Evolutionary conservation across 176 grass and related monocot genomes (phyloP).

Genomic region (Chloris gayana): DNA sequence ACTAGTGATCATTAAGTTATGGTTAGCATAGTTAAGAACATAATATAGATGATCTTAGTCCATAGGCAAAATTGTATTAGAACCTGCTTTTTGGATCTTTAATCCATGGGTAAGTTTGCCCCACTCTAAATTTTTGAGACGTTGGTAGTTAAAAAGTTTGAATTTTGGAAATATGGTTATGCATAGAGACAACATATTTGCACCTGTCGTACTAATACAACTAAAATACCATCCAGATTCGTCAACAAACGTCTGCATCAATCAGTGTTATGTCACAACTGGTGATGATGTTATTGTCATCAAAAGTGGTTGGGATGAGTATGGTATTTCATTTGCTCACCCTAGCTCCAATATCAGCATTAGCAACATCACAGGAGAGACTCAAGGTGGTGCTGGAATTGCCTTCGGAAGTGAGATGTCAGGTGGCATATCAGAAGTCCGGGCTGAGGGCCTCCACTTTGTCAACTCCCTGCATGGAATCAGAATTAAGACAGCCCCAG

Average conservation of each 20-base stretch:
- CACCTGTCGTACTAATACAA: constrained; percentile 19
- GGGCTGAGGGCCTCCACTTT: constrained; percentile 61
- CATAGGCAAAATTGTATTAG: neutral
- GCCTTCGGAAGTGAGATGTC: constrained; percentile 99
- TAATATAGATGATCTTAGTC: neutral
- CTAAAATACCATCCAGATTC: constrained; percentile 48
- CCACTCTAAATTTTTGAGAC: neutral
- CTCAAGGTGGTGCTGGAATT: constrained; percentile 70
- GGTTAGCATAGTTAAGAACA: neutral
- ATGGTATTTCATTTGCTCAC: constrained; percentile 80
- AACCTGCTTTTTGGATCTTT: neutral
- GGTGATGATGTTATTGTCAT: constrained; percentile 83
- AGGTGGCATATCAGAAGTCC: constrained; percentile 77
- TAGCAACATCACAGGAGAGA: constrained; percentile 60
- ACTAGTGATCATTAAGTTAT: neutral
- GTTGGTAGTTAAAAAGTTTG: neutral
- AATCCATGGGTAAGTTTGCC: neutral
- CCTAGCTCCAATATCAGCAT: constrained; percentile 96
- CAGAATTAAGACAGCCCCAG: constrained; percentile 82
- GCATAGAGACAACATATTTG: constrained; percentile 1
- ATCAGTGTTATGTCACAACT: constrained; percentile 84
- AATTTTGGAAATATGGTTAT: neutral
- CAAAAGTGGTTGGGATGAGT: constrained; percentile 97
- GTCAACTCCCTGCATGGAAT: constrained; percentile 82
- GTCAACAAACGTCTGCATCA: constrained; percentile 83